Evolutionary conservation across 129 eudicot species (phyloP).

Genomic region (Artemisia tridentata): DNA sequence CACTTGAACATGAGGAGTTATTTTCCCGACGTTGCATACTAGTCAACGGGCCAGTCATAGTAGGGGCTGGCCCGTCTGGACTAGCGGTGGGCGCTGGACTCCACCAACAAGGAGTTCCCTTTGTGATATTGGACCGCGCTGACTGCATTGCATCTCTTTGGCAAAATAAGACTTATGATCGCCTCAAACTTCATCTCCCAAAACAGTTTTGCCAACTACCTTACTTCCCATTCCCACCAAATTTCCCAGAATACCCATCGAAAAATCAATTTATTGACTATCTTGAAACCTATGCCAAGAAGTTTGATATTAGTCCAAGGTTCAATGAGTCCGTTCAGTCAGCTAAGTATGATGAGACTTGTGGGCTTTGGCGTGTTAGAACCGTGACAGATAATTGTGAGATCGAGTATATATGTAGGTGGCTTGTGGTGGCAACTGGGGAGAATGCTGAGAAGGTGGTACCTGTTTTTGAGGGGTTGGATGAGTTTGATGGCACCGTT

Average conservation of each 20-base stretch:
- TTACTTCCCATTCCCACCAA: conserved; percentile 57
- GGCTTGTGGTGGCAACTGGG: conserved; percentile 97
- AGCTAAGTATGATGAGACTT: conserved; percentile 74
- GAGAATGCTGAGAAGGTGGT: conserved; percentile 90
- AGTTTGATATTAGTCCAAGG: conserved; percentile 65
- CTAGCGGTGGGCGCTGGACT: conserved; percentile 89
- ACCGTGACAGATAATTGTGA: conserved; percentile 31
- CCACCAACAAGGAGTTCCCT: conserved; percentile 76
- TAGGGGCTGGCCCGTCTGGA: conserved; percentile 99
- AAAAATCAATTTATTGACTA: conserved; percentile 73
- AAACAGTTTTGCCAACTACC: conserved; percentile 86
- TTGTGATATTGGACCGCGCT: conserved; percentile 70
- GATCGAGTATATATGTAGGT: conserved; percentile 82
- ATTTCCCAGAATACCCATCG: conserved; percentile 81
- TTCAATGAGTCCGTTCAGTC: conserved; percentile 74
- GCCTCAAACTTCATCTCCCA: conserved; percentile 90
- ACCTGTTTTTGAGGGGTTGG: conserved; percentile 74
- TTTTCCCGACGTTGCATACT: conserved; percentile 66
- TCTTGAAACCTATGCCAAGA: conserved; percentile 69
- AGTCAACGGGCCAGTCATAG: conserved; percentile 88
- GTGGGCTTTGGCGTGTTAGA: conserved; percentile 83
- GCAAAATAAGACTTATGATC: conserved; percentile 86
- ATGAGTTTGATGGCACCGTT: conserved; percentile 64
- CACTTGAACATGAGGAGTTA: conserved; percentile 39
- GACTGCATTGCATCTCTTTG: conserved; percentile 94